Base-by-base conservation (phyloP, 257 asterid species). In the Perilla frutescens region DNA sequence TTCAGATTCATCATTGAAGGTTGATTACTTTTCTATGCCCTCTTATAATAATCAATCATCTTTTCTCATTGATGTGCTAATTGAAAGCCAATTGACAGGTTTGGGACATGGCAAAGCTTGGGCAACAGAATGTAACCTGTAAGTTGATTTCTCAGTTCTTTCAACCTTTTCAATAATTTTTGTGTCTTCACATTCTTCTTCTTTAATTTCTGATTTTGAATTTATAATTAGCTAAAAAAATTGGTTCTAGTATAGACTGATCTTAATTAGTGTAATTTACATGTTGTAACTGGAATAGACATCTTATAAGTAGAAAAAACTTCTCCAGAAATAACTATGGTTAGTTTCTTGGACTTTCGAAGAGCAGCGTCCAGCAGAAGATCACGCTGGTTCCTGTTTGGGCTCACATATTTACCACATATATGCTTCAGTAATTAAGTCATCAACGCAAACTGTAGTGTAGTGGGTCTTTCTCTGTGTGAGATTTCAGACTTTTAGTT, bases 61-160 rank as follows among this genome's bases (percentile, higher is more conserved):
- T 34, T 78, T 72, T 58, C 51, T 83, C 51, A 11, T 72, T 67
- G 59, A 40, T 37, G 65, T 84, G 75, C 79, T 62, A 81, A 68
- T 72, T 54, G 9, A 74, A 58, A 71, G 34, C 61, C 70, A 53
- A 79, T 77, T 74, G 72, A 61, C 89, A 93, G 98, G 90, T 95
- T 44, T 95, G 99, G 99, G 99, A 95, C 85, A 95, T 95, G 96
- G 93, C 97, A 72, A 92, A 89, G 87, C 92, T 95, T 77, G 99
- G 98, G 77, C 98, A 91, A 73, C 91, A 79, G 78, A 74, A 81
- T 84, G 89, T 77, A 73, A 68, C 78, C 71, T 75, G 98, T 89
- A 84, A 85, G 90, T 84, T 60, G 47, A 50, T 79, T 55, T 41
- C 14, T 34, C 37, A 11, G 36, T 69, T 70, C 62, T 68, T 48